Evolutionary conservation across 1,139 yeast species (phyloP), one percentile per base, ranked within the genome.

Genomic region (Kurtzmaniella natalensis): DNA sequence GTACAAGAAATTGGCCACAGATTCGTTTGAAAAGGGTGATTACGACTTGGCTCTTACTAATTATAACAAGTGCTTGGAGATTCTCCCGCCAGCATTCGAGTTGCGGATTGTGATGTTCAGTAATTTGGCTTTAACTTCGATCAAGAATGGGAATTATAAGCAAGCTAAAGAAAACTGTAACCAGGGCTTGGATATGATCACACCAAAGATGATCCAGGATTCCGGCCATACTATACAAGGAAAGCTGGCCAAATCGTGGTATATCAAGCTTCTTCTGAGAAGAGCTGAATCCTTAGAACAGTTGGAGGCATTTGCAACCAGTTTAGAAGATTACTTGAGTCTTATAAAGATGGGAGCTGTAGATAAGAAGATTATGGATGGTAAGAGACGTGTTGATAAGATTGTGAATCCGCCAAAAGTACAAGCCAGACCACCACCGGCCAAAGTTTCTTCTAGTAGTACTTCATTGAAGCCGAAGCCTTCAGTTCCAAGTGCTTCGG

Each of bases 281-380:
- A 75, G 78, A 46, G 97, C 96, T 0, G 96, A 92, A 50, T 81
- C 89, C 1, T 66, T 79, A 31, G 98, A 94, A 55, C 76, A 78
- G 57, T 53, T 80, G 41, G 98, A 94, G 49, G 72, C 71, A 42
- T 85, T 72, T 54, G 56, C 65, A 34, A 78, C 73, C 5, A 81
- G 97, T 0, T 64, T 85, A 25, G 64, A 59, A 0, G 57, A 72
- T 7, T 89, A 88, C 66, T 72, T 70, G 41, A 55, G 63, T 29
- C 64, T 89, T 35, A 70, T 92, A 23, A 74, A 76, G 37, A 47
- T 56, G 30, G 95, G 95, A 0, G 74, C 73, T 19, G 73, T 79
- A 3, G 76, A 78, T 25, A 77, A 79, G 41, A 66, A 73, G 31
- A 66, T 79, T 0, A 64, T 89, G 70, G 96, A 86, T 37, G 95